Base-by-base conservation (phyloP, 495 filamentous ascomycete species). In the Hypoxylon fragiforme region DNA sequence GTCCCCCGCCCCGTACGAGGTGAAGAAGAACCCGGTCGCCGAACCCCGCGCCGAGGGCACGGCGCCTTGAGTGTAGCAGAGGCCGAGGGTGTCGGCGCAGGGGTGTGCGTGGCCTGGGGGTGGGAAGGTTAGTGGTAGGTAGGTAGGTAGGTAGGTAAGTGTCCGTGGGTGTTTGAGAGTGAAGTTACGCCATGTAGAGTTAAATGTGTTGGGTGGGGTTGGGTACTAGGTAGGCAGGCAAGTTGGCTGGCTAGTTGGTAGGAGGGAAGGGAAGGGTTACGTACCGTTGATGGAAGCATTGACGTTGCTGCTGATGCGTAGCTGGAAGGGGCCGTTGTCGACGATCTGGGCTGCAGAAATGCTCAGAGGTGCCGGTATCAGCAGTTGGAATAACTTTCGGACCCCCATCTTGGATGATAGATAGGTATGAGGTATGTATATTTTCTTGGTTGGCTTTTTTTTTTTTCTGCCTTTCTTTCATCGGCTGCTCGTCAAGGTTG, bases 251-350 rank as follows among this genome's bases (percentile, higher is more conserved):
- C n/a, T n/a, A n/a, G n/a, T n/a, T n/a, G n/a, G n/a, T n/a, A n/a
- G n/a, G n/a, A n/a, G n/a, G n/a, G n/a, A n/a, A n/a, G n/a, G n/a
- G n/a, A n/a, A n/a, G n/a, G 7, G 34, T n/a, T 7, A 37, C 34
- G 7, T 50, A 57, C 38, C 53, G 19, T 30, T 24, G 34, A 57
- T 57, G 0, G 50, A 45, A 15, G 21, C 11, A 12, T 54, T 45
- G 21, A 2, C 3, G 9, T 19, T 20, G 18, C 50, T 54, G 34
- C 22, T 31, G 34, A 54, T 22, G n/a, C 16, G 50, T 22, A 54
- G 34, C 42, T 54, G 50, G 28, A 54, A 54, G 18, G 50, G 50
- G 18, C 50, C 42, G 28, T 54, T 54, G 1, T 22, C 42, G 19
- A 20, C 45, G 24, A 14, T 15, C 26, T 54, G 35, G 9, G 42